These are phyloP conservation scores for Mollisiaceae sp. DNA, from an alignment of 2,329 filamentous ascomycete species.

Conservation along the genomic window DNA sequence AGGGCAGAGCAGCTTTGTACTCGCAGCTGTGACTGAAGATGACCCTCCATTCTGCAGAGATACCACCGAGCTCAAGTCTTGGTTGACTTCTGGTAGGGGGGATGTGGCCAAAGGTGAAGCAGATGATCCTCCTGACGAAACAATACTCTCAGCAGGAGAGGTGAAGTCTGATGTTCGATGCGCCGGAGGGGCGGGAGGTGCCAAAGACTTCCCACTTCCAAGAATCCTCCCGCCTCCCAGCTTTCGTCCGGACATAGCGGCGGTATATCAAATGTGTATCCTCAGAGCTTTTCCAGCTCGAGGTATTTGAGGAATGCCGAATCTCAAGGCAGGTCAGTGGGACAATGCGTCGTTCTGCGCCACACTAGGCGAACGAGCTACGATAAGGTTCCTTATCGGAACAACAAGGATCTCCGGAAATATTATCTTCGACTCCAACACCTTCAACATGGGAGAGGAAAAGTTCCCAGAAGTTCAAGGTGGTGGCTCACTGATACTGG, in stretches of 20 bases:
- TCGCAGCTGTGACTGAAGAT: conserved; percentile 56
- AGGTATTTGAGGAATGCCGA: conserved; percentile 28
- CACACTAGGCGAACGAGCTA: conserved; percentile 13
- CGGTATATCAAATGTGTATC: conserved; percentile 30
- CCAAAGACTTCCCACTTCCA: conserved; percentile 83
- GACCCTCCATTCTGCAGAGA: conserved; percentile 67
- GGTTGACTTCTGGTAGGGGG: conserved; percentile 71
- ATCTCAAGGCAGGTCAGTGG: conserved; percentile 8
- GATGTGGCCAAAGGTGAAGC: conserved; percentile 58
- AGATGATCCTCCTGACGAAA: conserved; percentile 79
- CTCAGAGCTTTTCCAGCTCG: conserved; percentile 36
- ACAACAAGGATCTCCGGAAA: conserved; percentile 27
- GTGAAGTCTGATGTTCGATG: conserved; percentile 48
- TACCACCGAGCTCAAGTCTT: conserved; percentile 83
- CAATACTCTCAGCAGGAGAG: conserved; percentile 70
- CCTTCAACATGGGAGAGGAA: conserved; percentile 32
- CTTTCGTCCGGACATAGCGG: conserved; percentile 78
- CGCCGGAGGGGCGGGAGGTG: conserved; percentile 61
- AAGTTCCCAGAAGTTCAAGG: conserved; percentile 82
- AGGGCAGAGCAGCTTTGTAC: conserved; percentile 82
- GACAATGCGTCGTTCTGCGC: conserved; percentile 5
- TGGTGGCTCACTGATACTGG: conserved; percentile 90
- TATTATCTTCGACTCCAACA: conserved; percentile 22
- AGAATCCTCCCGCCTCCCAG: conserved; percentile 91
- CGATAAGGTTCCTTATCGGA: conserved; percentile 15